These are phyloP conservation scores for Macrophomina phaseolina DNA, from an alignment of 2,329 filamentous ascomycete species.

Conservation along the genomic window DNA sequence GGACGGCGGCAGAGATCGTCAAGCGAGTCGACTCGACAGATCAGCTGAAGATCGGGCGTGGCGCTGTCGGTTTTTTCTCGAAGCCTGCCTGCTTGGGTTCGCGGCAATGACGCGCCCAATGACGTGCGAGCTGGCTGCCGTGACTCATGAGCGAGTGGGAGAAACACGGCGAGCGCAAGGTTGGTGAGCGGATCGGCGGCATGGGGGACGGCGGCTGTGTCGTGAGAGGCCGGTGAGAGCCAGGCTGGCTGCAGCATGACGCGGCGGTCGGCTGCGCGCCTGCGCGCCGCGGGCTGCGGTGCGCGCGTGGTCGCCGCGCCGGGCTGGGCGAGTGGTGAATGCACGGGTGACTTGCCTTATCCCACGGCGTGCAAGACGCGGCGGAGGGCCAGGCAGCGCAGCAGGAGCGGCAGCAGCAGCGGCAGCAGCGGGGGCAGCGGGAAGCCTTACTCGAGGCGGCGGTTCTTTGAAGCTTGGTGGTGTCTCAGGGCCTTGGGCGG, in stretches of 20 bases:
- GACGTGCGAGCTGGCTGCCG: constrained; percentile 8
- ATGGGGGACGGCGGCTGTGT: background rate
- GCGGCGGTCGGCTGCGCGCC: background rate
- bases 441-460: background rate
- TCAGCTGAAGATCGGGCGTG: constrained; percentile 23
- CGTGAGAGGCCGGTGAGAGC: background rate
- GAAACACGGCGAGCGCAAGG: constrained; percentile 19
- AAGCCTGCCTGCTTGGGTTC: constrained; percentile 22
- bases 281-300: background rate
- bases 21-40: constrained; percentile 19
- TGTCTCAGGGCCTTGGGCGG: constrained; percentile 3
- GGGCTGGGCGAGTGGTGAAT: background rate
- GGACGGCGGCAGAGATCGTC: constrained; percentile 20
- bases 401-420: background rate
- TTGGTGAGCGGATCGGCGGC: constrained; percentile 15
- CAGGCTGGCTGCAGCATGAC: constrained; percentile 6
- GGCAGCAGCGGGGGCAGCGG: background rate
- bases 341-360: too few species aligned
- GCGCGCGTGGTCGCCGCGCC: background rate
- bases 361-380: background rate
- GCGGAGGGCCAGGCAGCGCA: background rate
- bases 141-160: constrained; percentile 7
- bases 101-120: constrained; percentile 19
- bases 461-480: constrained; percentile 7
- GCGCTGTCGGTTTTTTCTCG: constrained; percentile 16